phyloP scores from a whole-genome alignment of 805 yeast species.

The Cyberlindnera mississippiensis region DNA sequence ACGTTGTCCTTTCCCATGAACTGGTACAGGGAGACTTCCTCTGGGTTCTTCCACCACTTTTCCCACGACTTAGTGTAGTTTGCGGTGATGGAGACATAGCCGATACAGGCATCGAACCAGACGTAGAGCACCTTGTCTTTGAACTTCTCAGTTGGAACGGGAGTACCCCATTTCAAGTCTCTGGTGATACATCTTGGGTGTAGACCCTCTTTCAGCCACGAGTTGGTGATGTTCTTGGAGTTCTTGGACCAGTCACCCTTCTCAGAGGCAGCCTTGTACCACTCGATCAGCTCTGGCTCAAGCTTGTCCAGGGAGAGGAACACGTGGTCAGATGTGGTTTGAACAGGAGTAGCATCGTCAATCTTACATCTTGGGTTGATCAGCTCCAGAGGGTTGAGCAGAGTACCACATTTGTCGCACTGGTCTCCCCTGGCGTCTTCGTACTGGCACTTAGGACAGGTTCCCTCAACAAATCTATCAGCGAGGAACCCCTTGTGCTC shows the following conservation, averaged over 20 bases:
- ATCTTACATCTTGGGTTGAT: slow-evolving; percentile 94
- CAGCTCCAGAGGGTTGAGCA: slow-evolving; percentile 89
- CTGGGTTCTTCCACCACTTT: slow-evolving; percentile 95
- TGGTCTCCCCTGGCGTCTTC: slow-evolving; percentile 99
- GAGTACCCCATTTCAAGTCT: slow-evolving; percentile 97
- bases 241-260: slow-evolving; percentile 91
- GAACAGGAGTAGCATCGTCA: slow-evolving; percentile 78
- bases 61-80: slow-evolving; percentile 79
- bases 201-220: slow-evolving; percentile 93
- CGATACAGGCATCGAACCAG: slow-evolving; percentile 99
- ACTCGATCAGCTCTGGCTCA: slow-evolving; percentile 66
- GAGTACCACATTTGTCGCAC: slow-evolving; percentile 92
- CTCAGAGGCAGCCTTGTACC: slow-evolving; percentile 66
- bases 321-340: slow-evolving; percentile 78
- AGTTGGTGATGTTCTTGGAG: slow-evolving; percentile 79
- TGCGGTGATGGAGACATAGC: slow-evolving; percentile 95
- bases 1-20: slow-evolving; percentile 99
- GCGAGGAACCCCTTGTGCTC: slow-evolving; percentile 89
- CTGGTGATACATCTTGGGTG: slow-evolving; percentile 95
- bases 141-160: slow-evolving; percentile 87
- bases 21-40: slow-evolving; percentile 82
- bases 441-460: slow-evolving; percentile 90
- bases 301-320: slow-evolving; percentile 80
- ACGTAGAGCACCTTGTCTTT: slow-evolving; percentile 91
- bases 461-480: slow-evolving; percentile 96